Evolutionary conservation across 495 filamentous ascomycete species (phyloP).

Genomic region (Cercophora newfieldiana): DNA sequence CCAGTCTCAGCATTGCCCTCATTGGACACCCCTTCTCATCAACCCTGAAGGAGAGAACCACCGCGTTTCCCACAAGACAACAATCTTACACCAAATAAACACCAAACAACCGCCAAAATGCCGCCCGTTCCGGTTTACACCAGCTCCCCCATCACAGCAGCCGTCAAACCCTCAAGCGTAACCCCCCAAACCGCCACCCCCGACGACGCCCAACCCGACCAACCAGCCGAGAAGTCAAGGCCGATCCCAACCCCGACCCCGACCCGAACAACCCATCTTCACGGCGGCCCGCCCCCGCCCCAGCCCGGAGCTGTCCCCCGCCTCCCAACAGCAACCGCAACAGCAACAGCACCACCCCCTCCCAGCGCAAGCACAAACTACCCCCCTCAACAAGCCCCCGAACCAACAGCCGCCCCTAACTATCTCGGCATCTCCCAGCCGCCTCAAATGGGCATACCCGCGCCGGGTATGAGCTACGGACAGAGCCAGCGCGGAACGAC

Average conservation of each 20-base stretch:
- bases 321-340: conserved; percentile 21
- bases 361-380: conserved; percentile 49
- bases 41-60: too few relatives aligned
- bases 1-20: too few relatives aligned
- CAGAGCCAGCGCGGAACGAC: conserved; percentile 29
- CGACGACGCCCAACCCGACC: conserved; percentile 7
- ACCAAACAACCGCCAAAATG: conserved; percentile 40
- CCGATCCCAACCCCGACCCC: conserved; percentile 24
- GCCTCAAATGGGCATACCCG: conserved; percentile 44
- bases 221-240: conserved; percentile 26
- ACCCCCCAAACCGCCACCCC: conserved; percentile 51
- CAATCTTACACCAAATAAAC: not conserved
- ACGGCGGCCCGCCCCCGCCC: conserved; percentile 53
- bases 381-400: conserved; percentile 30
- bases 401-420: conserved; percentile 28
- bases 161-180: conserved; percentile 51
- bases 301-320: conserved; percentile 54
- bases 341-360: conserved; percentile 39
- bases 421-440: conserved; percentile 37
- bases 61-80: not conserved
- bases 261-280: not conserved
- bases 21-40: too few relatives aligned
- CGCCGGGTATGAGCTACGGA: conserved; percentile 34
- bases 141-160: conserved; percentile 57
- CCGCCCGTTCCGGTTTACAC: conserved; percentile 61